phyloP scores from a whole-genome alignment of 148 eudicot species.

The Nepenthes mirabilis region DNA sequence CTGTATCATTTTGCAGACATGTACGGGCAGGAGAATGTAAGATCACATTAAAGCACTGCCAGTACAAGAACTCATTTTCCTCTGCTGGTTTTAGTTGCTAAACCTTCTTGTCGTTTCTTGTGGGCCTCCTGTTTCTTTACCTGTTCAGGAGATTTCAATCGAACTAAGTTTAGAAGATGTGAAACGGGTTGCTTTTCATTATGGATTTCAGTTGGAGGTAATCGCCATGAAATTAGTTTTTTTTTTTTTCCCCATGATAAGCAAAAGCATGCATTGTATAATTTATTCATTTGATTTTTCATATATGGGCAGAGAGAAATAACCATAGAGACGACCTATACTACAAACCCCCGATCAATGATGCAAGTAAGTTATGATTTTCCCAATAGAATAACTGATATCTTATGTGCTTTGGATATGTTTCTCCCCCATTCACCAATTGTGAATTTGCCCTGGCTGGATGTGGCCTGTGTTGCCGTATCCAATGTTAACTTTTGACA shows the following conservation, averaged over 20 bases:
- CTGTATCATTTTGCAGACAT: slow-evolving; percentile 94
- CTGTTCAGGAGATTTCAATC: slow-evolving; percentile 80
- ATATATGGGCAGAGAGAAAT: slow-evolving; percentile 47
- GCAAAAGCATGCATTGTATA: background rate
- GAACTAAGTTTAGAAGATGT: slow-evolving; percentile 96
- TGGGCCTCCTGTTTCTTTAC: slow-evolving; percentile 1
- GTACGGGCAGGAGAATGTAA: slow-evolving; percentile 74
- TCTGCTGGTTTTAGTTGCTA: background rate
- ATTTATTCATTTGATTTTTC: background rate
- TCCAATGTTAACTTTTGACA: background rate
- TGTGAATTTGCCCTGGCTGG: background rate
- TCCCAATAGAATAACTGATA: background rate
- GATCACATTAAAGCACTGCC: background rate
- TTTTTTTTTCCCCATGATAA: background rate
- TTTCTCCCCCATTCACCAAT: background rate
- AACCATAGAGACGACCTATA: slow-evolving; percentile 72
- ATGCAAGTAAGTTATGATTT: slow-evolving; percentile 63
- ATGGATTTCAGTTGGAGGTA: slow-evolving; percentile 87
- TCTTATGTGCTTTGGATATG: background rate
- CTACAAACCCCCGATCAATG: slow-evolving; percentile 79
- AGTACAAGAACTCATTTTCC: background rate
- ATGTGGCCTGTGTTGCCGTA: background rate
- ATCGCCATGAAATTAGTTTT: background rate
- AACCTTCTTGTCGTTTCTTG: background rate
- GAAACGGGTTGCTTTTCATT: slow-evolving; percentile 57